Conservation (phyloP, 257 asterid species). For the Solanum etuberosum region DNA sequence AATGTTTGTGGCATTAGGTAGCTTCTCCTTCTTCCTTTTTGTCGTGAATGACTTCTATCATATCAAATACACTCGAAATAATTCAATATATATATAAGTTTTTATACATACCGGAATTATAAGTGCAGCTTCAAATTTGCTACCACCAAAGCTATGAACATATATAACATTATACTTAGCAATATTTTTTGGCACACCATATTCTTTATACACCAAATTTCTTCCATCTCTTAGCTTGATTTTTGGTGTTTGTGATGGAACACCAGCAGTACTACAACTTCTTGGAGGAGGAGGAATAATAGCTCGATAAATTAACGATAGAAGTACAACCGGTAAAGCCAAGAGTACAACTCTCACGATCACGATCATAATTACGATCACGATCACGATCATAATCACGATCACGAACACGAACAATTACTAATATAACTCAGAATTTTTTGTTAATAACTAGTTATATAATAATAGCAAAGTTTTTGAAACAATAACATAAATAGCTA, state of each 20-base stretch:
- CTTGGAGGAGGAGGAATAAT: constrained; percentile 52
- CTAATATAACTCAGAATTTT: neutral
- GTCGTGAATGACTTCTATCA: neutral
- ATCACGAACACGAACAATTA: neutral
- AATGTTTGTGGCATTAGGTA: no score
- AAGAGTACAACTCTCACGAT: constrained; percentile 22
- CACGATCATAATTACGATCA: no score
- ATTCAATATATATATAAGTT: neutral
- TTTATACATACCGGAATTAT: constrained; percentile 37
- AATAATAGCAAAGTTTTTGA: neutral
- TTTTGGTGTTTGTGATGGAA: constrained; percentile 50
- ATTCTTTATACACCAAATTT: constrained; percentile 65
- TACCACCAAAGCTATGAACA: constrained; percentile 58
- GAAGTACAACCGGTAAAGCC: constrained; percentile 26
- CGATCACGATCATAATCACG: no score
- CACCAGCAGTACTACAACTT: constrained; percentile 45
- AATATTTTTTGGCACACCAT: constrained; percentile 52
- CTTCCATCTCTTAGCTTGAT: constrained; percentile 74
- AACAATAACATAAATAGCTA: neutral
- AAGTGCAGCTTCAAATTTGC: constrained; percentile 42
- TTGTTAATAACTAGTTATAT: neutral
- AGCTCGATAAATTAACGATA: constrained; percentile 48
- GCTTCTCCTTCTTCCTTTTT: neutral
- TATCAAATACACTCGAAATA: neutral
- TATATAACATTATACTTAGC: constrained; percentile 53